phyloP scores from a whole-genome alignment of 176 grass and related monocot genomes.

The Cocos nucifera region DNA sequence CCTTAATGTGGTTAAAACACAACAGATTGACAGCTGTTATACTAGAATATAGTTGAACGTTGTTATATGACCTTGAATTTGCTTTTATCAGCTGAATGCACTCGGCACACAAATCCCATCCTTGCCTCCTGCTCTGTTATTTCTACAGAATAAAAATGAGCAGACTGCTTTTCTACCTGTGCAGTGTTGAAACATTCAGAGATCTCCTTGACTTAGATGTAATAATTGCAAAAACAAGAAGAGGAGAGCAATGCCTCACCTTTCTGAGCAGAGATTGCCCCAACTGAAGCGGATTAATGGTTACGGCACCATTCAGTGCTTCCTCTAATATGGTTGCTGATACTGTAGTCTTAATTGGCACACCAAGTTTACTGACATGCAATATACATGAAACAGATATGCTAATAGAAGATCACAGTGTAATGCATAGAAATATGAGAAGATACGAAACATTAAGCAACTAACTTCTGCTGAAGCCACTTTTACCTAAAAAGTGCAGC shows the following conservation, averaged over 20 bases:
- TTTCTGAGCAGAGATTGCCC: slow-evolving; percentile 60
- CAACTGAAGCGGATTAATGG: slow-evolving; percentile 63
- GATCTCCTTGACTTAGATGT: background rate
- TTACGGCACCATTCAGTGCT: slow-evolving; percentile 75
- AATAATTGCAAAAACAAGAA: no score
- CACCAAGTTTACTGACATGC: slow-evolving; percentile 73
- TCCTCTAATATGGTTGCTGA: slow-evolving; percentile 95
- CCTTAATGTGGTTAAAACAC: no score
- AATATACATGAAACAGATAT: background rate
- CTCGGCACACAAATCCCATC: slow-evolving; percentile 80
- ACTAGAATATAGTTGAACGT: background rate
- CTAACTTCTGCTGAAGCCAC: no score
- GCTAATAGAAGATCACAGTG: no score
- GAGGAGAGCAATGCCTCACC: slow-evolving; percentile 27
- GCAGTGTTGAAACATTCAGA: slow-evolving; percentile 27
- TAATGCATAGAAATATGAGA: no score
- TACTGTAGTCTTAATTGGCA: slow-evolving; percentile 96
- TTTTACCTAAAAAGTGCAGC: slow-evolving; percentile 92
- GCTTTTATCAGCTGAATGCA: slow-evolving; percentile 74
- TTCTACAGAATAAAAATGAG: slow-evolving; percentile 90
- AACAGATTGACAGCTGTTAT: slow-evolving; percentile 1
- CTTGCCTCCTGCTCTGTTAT: slow-evolving; percentile 78
- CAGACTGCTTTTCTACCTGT: slow-evolving; percentile 96
- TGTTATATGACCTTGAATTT: slow-evolving; percentile 84
- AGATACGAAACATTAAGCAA: no score